phyloP scores from a whole-genome alignment of 345 rosid species.

The Aquilaria sinensis region DNA sequence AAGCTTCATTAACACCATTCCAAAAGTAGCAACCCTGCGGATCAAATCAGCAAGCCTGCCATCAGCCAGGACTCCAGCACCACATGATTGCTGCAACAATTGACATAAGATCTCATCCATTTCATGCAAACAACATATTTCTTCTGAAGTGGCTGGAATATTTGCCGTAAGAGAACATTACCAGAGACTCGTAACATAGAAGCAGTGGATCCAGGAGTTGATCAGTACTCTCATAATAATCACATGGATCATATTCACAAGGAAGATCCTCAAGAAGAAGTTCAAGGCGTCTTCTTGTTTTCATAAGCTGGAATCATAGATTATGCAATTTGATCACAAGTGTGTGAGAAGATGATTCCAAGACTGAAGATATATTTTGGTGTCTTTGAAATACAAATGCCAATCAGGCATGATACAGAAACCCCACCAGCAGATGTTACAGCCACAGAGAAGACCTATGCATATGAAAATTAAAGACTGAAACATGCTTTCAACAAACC shows the following conservation, averaged over 20 bases:
- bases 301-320: constrained; percentile 61
- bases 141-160: neutral
- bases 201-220: constrained; percentile 86
- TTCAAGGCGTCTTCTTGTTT: constrained; percentile 70
- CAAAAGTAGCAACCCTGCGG: constrained; percentile 84
- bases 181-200: constrained; percentile 85
- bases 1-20: constrained; percentile 90
- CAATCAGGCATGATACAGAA: no score
- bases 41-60: constrained; percentile 91
- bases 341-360: neutral
- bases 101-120: constrained; percentile 4
- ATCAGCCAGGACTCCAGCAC: constrained; percentile 84
- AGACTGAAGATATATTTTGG: no score
- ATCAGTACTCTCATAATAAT: constrained; percentile 73
- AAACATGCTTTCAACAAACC: constrained; percentile 3
- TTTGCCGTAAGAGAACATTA: constrained; percentile 15
- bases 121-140: constrained; percentile 1
- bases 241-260: constrained; percentile 71
- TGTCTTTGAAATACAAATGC: no score
- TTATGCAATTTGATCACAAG: neutral
- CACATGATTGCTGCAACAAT: constrained; percentile 70
- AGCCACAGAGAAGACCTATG: neutral
- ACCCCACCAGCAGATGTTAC: no score
- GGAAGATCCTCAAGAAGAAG: constrained; percentile 92
- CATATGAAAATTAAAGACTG: constrained; percentile 3